A percentile compares a stretch with the other conserved stretches of the same genome.
phyloP scores from a whole-genome alignment of 305 asterid species.

The Solanum hybrid region DNA sequence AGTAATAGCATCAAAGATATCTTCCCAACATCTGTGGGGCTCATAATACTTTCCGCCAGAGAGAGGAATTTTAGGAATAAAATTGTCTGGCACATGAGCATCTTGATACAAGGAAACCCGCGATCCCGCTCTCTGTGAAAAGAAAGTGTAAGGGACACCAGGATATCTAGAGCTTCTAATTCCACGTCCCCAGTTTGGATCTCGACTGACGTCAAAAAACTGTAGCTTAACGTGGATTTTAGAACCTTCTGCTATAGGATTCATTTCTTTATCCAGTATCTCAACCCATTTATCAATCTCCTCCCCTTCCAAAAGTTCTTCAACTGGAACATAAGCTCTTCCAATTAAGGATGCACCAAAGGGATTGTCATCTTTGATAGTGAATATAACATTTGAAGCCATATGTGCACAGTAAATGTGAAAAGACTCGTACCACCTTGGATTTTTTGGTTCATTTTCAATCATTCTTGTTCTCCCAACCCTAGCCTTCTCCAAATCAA shows the following conservation, averaged over 20 bases:
- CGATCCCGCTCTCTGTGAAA: constrained; percentile 51
- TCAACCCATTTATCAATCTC: constrained; percentile 64
- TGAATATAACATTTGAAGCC: constrained; percentile 64
- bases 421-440: constrained; percentile 70
- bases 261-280: constrained; percentile 41
- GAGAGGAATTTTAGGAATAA: constrained; percentile 60
- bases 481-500: constrained; percentile 65
- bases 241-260: constrained; percentile 46
- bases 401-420: constrained; percentile 80
- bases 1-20: constrained; percentile 57
- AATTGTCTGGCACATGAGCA: constrained; percentile 62
- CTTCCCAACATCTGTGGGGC: constrained; percentile 83
- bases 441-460: constrained; percentile 37
- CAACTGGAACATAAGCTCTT: constrained; percentile 62
- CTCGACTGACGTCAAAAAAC: constrained; percentile 45
- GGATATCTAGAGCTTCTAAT: constrained; percentile 40
- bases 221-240: constrained; percentile 71
- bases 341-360: constrained; percentile 74
- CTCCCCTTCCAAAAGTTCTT: constrained; percentile 47
- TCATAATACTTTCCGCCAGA: constrained; percentile 55
- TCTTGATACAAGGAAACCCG: constrained; percentile 68
- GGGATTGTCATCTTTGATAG: constrained; percentile 61
- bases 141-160: constrained; percentile 79
- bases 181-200: constrained; percentile 52
- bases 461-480: constrained; percentile 64